phyloP scores from a whole-genome alignment of 2,329 filamentous ascomycete genomes.

The Elsinoe perseae region DNA sequence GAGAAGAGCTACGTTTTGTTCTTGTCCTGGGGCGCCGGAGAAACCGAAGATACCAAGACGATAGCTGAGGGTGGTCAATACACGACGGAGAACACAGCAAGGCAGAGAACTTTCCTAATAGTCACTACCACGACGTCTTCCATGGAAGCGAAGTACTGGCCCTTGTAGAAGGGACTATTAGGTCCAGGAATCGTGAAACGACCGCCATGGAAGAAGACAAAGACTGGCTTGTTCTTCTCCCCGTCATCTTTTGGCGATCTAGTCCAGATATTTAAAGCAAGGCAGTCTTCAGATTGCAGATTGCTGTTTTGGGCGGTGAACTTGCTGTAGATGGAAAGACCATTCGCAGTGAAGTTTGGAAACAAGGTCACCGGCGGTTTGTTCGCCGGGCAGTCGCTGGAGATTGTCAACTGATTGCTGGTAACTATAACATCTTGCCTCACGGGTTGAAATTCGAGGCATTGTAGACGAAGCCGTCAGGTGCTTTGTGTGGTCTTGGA shows the following conservation, averaged over 20 bases:
- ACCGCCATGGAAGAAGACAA: constrained; percentile 43
- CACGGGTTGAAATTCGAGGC: constrained; percentile 15
- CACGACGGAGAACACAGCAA: not conserved
- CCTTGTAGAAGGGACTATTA: constrained; percentile 40
- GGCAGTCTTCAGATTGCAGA: constrained; percentile 27
- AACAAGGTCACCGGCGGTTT: constrained; percentile 21
- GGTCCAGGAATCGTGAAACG: constrained; percentile 36
- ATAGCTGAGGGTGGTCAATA: constrained; percentile 41
- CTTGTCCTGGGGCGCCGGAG: constrained; percentile 48
- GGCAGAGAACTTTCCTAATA: constrained; percentile 27
- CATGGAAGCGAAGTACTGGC: constrained; percentile 41
- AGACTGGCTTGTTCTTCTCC: constrained; percentile 35
- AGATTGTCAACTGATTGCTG: not conserved
- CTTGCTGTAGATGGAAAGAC: constrained; percentile 19
- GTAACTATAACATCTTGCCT: not conserved
- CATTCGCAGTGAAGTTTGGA: constrained; percentile 25
- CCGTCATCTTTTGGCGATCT: constrained; percentile 28
- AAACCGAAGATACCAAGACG: constrained; percentile 52
- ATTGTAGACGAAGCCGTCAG: constrained; percentile 10
- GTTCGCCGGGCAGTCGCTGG: constrained; percentile 18
- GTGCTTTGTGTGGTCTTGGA: constrained; percentile 11
- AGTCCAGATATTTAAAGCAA: constrained; percentile 35
- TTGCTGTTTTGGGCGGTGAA: constrained; percentile 19
- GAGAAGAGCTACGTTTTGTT: constrained; percentile 41
- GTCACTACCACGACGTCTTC: constrained; percentile 52